These are phyloP conservation scores for Xylaria curta DNA, from an alignment of 495 filamentous ascomycete species.

Conservation along the genomic window DNA sequence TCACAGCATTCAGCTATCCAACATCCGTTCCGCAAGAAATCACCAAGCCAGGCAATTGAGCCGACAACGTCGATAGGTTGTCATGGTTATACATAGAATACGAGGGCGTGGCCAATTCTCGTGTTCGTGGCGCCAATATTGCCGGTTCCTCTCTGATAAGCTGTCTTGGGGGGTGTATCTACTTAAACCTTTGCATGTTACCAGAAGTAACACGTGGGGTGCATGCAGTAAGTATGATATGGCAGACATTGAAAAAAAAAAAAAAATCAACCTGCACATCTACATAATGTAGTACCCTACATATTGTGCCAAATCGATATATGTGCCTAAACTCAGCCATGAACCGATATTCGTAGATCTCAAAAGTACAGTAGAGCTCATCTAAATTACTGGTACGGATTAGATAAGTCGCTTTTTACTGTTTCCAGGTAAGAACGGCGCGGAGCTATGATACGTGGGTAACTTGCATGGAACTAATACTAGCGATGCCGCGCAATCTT, in stretches of 20 bases:
- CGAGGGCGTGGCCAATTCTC: constrained; percentile 27
- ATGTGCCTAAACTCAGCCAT: not conserved
- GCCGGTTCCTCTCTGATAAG: constrained; percentile 1
- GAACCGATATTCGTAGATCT: too few relatives aligned
- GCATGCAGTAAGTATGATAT: constrained; percentile 2
- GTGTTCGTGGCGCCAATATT: constrained; percentile 20
- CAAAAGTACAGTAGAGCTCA: too few relatives aligned
- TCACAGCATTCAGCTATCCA: not conserved
- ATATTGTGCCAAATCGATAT: not conserved
- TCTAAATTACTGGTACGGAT: constrained; percentile 4
- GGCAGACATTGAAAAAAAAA: not conserved
- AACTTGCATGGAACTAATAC: constrained; percentile 12
- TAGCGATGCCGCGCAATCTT: constrained; percentile 19
- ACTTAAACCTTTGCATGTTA: not conserved
- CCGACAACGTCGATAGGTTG: not conserved
- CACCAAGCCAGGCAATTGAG: not conserved
- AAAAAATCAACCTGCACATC: not conserved
- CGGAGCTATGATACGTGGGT: constrained; percentile 6
- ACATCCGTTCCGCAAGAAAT: not conserved
- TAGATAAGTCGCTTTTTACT: not conserved
- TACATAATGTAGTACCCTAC: too few relatives aligned
- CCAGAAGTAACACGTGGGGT: constrained; percentile 1
- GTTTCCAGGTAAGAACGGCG: not conserved
- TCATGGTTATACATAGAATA: constrained; percentile 15
- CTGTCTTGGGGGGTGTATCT: not conserved